phyloP scores from a whole-genome alignment of 2,329 filamentous ascomycete species.

The Fusarium sp. region DNA sequence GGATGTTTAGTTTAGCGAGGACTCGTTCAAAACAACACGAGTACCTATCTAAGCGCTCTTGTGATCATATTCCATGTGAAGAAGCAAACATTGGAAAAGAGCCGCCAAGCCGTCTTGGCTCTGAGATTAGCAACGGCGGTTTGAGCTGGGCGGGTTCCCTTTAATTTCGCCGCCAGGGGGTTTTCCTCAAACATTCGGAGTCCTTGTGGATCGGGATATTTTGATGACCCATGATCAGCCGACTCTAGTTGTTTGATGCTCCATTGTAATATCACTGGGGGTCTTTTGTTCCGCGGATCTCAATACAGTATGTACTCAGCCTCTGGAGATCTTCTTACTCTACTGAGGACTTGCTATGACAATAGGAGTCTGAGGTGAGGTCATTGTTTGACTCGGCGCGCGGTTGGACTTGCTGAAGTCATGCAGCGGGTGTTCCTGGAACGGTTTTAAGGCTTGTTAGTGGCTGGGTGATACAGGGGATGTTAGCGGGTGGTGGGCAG shows the following conservation, averaged over 20 bases:
- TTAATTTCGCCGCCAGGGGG: slow-evolving; percentile 25
- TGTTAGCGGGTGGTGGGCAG: not conserved
- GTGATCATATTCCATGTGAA: not conserved
- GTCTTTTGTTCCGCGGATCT: slow-evolving; percentile 8
- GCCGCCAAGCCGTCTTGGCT: slow-evolving; percentile 30
- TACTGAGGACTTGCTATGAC: not conserved
- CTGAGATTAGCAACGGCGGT: slow-evolving; percentile 10
- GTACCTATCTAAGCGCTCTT: slow-evolving; percentile 1
- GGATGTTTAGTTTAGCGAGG: not conserved
- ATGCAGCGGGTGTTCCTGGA: slow-evolving; percentile 17
- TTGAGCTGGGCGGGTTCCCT: slow-evolving; percentile 15
- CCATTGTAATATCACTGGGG: not conserved
- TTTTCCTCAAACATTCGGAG: not conserved
- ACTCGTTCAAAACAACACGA: not conserved
- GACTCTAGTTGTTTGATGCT: slow-evolving; percentile 1
- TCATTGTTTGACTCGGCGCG: slow-evolving; percentile 7
- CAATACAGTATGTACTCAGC: not conserved
- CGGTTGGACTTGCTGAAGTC: not conserved
- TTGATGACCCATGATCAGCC: not conserved
- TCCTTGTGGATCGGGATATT: slow-evolving; percentile 5
- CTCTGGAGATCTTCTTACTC: not conserved
- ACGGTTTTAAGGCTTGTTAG: slow-evolving; percentile 9
- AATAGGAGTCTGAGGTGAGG: slow-evolving; percentile 9
- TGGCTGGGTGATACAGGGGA: slow-evolving; percentile 18
- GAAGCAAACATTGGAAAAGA: not conserved